A percentile compares a stretch with the other conserved stretches of the same genome.
phyloP scores from a whole-genome alignment of 225 moss, liverwort and hornwort species.

The Marchantia paleacea region DNA sequence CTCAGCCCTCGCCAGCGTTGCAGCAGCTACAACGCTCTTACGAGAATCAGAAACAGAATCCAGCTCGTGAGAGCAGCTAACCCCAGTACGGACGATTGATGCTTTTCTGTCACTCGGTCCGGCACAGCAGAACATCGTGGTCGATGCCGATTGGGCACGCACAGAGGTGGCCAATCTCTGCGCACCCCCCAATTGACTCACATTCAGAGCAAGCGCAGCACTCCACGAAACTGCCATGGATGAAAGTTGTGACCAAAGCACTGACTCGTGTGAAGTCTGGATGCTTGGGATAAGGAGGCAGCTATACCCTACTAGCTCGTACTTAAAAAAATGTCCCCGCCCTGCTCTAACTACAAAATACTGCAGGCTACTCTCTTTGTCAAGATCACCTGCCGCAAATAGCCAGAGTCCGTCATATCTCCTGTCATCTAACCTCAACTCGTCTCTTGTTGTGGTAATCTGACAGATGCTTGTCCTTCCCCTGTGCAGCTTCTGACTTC shows the following conservation, averaged over 20 bases:
- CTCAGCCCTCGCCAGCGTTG: constrained; percentile 36
- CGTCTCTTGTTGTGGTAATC: not conserved
- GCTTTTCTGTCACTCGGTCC: not conserved
- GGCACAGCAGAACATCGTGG: not conserved
- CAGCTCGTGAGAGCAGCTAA: not conserved
- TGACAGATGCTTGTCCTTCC: not conserved
- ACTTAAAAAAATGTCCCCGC: not conserved
- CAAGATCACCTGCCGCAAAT: not conserved
- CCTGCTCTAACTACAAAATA: not conserved
- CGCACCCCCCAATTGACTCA: not conserved
- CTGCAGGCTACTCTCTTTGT: not conserved
- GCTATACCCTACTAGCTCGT: not conserved
- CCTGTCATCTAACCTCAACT: not conserved
- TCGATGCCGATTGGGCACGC: not conserved
- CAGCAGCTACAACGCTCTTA: not conserved
- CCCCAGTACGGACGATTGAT: not conserved
- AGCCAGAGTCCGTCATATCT: not conserved
- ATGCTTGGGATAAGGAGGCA: not conserved
- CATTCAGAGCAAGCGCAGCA: not conserved
- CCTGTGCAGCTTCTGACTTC: not conserved
- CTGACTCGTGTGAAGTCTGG: not conserved
- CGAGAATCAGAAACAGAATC: constrained; percentile 1
- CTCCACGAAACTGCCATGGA: constrained; percentile 19
- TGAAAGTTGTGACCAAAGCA: not conserved
- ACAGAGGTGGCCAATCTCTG: not conserved